Evolutionary conservation across 257 asterid genomes (phyloP), one percentile per base, ranked within the genome.

Genomic region (Solanum chmielewskii): DNA sequence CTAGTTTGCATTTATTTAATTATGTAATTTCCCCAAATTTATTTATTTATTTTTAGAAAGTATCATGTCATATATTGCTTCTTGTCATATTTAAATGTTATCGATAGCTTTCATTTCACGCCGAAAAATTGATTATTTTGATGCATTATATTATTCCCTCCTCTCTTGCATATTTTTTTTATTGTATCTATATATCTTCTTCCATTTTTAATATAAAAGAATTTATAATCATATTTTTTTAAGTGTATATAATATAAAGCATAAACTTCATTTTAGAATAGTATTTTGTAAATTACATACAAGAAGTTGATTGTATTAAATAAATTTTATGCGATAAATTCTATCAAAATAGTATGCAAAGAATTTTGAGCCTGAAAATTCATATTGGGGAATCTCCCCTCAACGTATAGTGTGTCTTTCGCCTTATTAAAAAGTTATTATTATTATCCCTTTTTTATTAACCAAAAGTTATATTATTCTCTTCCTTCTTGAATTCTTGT

Each of bases 291-390:
- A 66, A 25, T 27, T 1, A 66, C 6, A 12, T 12, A 64, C 11
- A 1, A 64, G 0, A 64, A 2, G 18, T 64, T 4, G 11, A 64
- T 64, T 4, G 0, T n/a, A n/a, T 1, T 66, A 25, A 1, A 12
- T 0, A 66, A 66, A 27, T 27, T 12, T 0, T 6, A 12, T 27
- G 1, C 20, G 37, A 66, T 0, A 0, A 66, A 15, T 9, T 66
- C 20, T 16, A 66, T 66, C 5, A 7, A 66, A 12, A 66, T 25
- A 1, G 0, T 2, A 66, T n/a, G 2, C 1, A 11, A 13, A 66
- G 0, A 2, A 25, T 66, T 66, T 66, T 0, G 3, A 29, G 27
- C 10, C 0, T 66, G 6, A 5, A 6, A 66, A 27, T 25, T 1
- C 0, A 12, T 7, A 66, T 66, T 66, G 1, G 16, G 0, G 5